These are phyloP conservation scores for Alternaria dauci DNA, from an alignment of 2,329 filamentous ascomycete species.

Conservation along the genomic window DNA sequence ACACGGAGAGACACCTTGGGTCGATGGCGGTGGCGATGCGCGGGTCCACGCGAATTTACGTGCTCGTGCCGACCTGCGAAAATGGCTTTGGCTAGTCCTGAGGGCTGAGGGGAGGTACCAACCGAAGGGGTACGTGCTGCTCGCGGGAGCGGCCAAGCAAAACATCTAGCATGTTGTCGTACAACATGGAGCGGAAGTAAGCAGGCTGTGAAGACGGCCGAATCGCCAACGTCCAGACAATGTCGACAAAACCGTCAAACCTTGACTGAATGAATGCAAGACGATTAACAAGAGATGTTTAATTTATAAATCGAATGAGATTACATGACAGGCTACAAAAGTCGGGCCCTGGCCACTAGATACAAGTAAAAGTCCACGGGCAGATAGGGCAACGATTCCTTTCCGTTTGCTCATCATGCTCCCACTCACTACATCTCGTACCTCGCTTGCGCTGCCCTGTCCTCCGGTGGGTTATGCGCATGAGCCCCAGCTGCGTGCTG, in stretches of 20 bases:
- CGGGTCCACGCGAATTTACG: neutral
- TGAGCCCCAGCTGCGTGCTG: neutral
- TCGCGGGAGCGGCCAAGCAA: neutral
- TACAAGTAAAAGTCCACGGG: neutral
- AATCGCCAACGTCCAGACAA: neutral
- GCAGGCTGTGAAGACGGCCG: neutral
- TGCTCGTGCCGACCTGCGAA: neutral
- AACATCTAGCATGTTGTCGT: neutral
- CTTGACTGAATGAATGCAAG: neutral
- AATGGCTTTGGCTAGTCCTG: neutral
- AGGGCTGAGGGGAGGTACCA: neutral
- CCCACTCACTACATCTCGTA: neutral
- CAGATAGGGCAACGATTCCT: neutral
- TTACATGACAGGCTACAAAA: neutral
- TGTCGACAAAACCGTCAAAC: neutral
- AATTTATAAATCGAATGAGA: neutral
- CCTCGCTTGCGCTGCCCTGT: neutral
- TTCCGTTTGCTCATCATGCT: too few species aligned
- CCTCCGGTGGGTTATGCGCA: neutral
- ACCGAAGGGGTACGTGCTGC: neutral
- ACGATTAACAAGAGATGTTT: neutral
- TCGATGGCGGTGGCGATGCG: neutral
- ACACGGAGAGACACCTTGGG: neutral
- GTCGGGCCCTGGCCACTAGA: neutral
- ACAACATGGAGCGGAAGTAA: neutral